Evolutionary conservation across 108 stramenopile species (phyloP), one percentile per base, ranked within the genome.

Genomic region (Cyclotella atomus): DNA sequence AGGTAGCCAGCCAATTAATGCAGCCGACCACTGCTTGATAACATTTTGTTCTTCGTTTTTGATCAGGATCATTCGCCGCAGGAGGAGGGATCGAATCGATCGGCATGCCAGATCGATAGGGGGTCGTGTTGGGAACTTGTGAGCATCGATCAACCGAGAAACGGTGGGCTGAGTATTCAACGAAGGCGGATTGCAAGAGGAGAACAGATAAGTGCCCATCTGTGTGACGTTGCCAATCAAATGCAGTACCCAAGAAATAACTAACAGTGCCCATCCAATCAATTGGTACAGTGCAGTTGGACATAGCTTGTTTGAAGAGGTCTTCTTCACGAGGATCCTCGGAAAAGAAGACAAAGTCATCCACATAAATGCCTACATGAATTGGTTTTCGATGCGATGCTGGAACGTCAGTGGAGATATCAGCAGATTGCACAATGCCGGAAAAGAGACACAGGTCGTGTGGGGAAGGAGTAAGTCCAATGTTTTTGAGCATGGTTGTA

Each of bases 41-140:
- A 8, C 19, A 0, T 23, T 46, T 44, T 0, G 34, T 55, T 0
- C 63, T 36, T 0, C 44, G 54, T n/a, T 64, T 53, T 17, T 64
- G 52, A n/a, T 63, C 52, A 0, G 73, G 73, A 44, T 65, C 55
- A 15, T 57, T 12, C 5, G 24, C 1, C 25, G 34, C 43, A 10
- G 34, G 44, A n/a, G 27, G 28, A 5, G 53, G 43, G 20, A 63
- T 36, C 1, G 60, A 54, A 47, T 74, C 64, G 34, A 74, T 74
- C 0, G 73, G 73, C 1, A 65, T 34, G 29, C 73, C 73, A 25
- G 71, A 72, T 0, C 71, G 57, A 34, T 79, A 79, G 15, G 77
- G 77, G 5, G 65, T 79, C 35, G 41, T 63, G 20, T 65, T 21
- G 10, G 73, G 73, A 16, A 52, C 53, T 2, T 16, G 25, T n/a